Percentiles rank a stretch among this genome's conserved stretches.
Evolutionary conservation across 2,329 filamentous ascomycete genomes (phyloP).

Genomic region (Cladophialophora bantiana): DNA sequence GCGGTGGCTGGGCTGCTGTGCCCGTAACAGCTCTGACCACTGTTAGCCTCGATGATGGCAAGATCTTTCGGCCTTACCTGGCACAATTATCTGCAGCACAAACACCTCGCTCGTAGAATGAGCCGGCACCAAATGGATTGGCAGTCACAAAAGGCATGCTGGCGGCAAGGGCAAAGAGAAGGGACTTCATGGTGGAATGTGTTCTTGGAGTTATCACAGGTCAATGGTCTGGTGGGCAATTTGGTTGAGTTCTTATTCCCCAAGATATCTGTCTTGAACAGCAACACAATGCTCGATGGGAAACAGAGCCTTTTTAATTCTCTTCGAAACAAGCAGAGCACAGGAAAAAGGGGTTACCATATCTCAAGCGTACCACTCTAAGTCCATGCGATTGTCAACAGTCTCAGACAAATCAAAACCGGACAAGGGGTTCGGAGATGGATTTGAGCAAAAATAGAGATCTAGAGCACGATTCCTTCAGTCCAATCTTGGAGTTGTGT

Average conservation of each 20-base stretch:
- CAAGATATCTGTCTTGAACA: neutral
- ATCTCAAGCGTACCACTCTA: slow-evolving; percentile 6
- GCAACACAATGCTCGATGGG: neutral
- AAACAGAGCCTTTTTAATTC: slow-evolving; percentile 4
- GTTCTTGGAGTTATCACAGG: neutral
- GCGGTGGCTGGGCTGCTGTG: slow-evolving; percentile 18
- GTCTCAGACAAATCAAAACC: slow-evolving; percentile 18
- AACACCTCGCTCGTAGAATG: slow-evolving; percentile 23
- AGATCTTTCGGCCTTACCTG: slow-evolving; percentile 13
- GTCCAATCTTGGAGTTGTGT: neutral
- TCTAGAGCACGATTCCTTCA: neutral
- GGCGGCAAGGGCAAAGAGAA: slow-evolving; percentile 17
- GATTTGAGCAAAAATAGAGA: slow-evolving; percentile 10
- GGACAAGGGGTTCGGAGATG: neutral
- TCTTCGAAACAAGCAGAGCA: neutral
- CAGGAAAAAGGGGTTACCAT: slow-evolving; percentile 3
- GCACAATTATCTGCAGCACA: slow-evolving; percentile 30
- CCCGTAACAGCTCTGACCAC: slow-evolving; percentile 24
- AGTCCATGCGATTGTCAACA: slow-evolving; percentile 13
- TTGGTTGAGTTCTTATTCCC: neutral
- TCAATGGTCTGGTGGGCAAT: neutral
- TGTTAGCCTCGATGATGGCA: neutral
- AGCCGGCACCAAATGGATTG: slow-evolving; percentile 17
- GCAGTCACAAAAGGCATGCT: slow-evolving; percentile 21
- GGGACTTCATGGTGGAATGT: slow-evolving; percentile 21